Evolutionary conservation across 345 rosid genomes (phyloP), one percentile per base, ranked within the genome.

Genomic region (Populus alba): DNA sequence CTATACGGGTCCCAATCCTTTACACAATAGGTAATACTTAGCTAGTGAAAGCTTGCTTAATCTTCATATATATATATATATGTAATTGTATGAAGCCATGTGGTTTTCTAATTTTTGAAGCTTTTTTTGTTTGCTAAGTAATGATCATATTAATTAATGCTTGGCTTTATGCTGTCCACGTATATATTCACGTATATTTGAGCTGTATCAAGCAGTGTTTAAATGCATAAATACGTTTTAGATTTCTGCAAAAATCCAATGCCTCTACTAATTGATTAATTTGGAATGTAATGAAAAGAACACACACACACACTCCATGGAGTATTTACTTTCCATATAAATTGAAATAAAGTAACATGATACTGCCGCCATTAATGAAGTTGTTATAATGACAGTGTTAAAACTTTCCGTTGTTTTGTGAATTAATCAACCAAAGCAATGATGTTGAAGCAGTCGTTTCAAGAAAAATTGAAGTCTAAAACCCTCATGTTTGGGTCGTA

Each of bases 1-100:
- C 80, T 53, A 79, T 73, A 90, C 91, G 55, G 93, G 93, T 77
- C 90, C 93, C 66, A 88, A 90, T 72, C 93, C 93, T 76, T 86
- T 90, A 53, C 93, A 90, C 77, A 90, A 90, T 72, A 84, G 93
- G 82, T 87, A 72, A 47, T 13, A 73, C 1, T 41, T 53, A n/a
- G 23, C 12, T 13, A 16, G 33, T 27, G 51, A 16, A 41, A 15
- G 23, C 37, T 33, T 71, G 47, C 11, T 49, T 43, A 47, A 51
- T n/a, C 71, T 43, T 37, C 33, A 49, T 45, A 13, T 51, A 39
- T 39, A 39, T 39, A 8, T 39, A 23, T 9, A 49, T 45, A 18
- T 51, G 33, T 39, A 39, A 27, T 1, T 39, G 5, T 39, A 33
- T 9, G 63, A 59, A n/a, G 62, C 62, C 62, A 57, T 10, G 15